These are phyloP conservation scores for Iberis amara DNA, from an alignment of 441 rosid genomes.

Conservation along the genomic window DNA sequence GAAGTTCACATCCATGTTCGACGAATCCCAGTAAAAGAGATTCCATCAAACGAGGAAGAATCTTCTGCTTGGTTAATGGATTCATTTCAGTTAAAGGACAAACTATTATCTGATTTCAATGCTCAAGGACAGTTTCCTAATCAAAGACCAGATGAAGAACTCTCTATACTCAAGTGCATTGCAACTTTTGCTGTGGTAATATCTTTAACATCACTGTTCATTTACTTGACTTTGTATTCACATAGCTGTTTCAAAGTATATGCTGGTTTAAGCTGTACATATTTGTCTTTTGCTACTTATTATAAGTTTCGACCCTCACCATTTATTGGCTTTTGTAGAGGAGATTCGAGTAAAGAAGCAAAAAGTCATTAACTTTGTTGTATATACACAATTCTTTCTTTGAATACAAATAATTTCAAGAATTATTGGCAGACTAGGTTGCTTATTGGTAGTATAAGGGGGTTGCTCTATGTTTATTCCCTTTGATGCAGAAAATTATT, in stretches of 20 bases:
- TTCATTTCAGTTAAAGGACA: constrained; percentile 62
- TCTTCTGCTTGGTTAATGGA: constrained; percentile 64
- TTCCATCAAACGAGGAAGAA: constrained; percentile 52
- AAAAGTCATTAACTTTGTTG: constrained; percentile 29
- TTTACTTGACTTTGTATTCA: constrained; percentile 60
- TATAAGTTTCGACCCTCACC: constrained; percentile 51
- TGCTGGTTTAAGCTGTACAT: constrained; percentile 57
- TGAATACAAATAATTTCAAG: no score
- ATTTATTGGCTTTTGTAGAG: constrained; percentile 29
- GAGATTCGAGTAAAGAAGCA: constrained; percentile 31
- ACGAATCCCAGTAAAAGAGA: constrained; percentile 43
- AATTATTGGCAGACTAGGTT: no score
- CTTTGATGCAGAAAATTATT: no score
- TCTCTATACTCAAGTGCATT: constrained; percentile 56
- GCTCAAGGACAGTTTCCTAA: constrained; percentile 59
- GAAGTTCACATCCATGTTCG: constrained; percentile 85
- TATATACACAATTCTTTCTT: constrained; percentile 30
- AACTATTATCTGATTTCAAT: constrained; percentile 59
- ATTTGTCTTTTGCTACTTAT: constrained; percentile 50
- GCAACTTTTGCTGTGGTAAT: constrained; percentile 48
- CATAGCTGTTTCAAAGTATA: constrained; percentile 57
- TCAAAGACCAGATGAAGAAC: constrained; percentile 47
- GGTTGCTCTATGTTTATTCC: no score
- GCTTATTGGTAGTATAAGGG: no score
- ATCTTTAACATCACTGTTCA: constrained; percentile 49